Evolutionary conservation across 1,284 basidiomycete genomes (phyloP).

Genomic region (Trichosporon sp.): DNA sequence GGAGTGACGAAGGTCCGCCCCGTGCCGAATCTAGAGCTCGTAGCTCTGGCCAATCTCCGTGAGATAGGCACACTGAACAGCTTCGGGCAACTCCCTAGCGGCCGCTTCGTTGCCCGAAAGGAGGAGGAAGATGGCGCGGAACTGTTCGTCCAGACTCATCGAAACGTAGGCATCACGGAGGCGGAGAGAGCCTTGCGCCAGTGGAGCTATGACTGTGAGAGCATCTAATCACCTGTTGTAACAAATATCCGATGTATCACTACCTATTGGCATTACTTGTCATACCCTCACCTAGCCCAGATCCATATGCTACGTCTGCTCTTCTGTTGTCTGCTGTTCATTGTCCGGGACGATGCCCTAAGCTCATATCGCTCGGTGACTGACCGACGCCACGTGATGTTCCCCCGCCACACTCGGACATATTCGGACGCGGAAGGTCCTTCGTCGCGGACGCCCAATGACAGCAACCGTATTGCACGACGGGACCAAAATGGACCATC

Average conservation of each 20-base stretch:
- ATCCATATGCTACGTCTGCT: no score
- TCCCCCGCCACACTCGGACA: constrained; percentile 13
- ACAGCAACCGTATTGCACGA: neutral
- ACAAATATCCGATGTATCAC: neutral
- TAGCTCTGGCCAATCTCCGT: constrained; percentile 17
- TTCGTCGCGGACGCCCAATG: neutral
- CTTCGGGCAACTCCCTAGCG: constrained; percentile 36
- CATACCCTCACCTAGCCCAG: no score
- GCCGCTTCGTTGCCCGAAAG: constrained; percentile 34
- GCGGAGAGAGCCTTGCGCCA: constrained; percentile 42
- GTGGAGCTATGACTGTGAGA: constrained; percentile 9
- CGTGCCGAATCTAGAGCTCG: neutral
- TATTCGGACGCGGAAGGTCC: constrained; percentile 14
- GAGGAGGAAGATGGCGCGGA: constrained; percentile 24
- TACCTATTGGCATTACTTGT: neutral
- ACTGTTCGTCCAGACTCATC: constrained; percentile 42
- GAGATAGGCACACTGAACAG: constrained; percentile 28
- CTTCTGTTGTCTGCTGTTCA: no score
- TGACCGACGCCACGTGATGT: constrained; percentile 7
- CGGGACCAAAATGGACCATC: constrained; percentile 3
- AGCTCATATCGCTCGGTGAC: neutral
- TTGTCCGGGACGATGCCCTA: no score
- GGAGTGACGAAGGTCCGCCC: constrained; percentile 6
- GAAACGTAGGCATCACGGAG: constrained; percentile 49
- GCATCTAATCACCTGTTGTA: constrained; percentile 3